phyloP scores from a whole-genome alignment of 441 rosid species.

The Populus hybrid region DNA sequence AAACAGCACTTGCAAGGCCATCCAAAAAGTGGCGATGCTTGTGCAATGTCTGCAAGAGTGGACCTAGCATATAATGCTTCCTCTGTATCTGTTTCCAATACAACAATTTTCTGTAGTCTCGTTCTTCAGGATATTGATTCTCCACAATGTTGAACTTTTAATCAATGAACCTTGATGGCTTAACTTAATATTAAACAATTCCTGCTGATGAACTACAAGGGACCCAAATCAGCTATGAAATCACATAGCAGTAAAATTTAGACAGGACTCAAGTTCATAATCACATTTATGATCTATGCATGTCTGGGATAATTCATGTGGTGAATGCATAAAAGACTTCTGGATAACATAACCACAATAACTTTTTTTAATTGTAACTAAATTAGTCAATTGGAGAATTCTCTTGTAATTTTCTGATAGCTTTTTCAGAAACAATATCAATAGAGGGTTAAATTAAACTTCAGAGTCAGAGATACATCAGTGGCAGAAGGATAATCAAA shows the following conservation, averaged over 20 bases:
- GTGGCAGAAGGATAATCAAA: not conserved
- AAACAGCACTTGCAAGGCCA: not conserved
- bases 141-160: not conserved
- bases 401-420: not conserved
- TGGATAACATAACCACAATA: not conserved
- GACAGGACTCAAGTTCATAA: not conserved
- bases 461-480: not conserved
- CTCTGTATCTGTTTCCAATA: not conserved
- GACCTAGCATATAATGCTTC: not conserved
- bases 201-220: not conserved
- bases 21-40: not conserved
- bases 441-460: not conserved
- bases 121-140: not conserved
- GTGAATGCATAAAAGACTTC: not conserved
- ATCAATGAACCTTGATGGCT: not conserved
- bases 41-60: not conserved
- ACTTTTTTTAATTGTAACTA: not conserved
- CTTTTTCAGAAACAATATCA: not conserved
- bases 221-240: not conserved
- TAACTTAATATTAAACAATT: not conserved
- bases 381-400: not conserved
- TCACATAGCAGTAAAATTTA: not conserved
- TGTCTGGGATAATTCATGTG: not conserved
- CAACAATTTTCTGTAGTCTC: not conserved
- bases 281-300: not conserved